These are phyloP conservation scores for Filosporella fistucella DNA, from an alignment of 495 filamentous ascomycete genomes.

Conservation along the genomic window DNA sequence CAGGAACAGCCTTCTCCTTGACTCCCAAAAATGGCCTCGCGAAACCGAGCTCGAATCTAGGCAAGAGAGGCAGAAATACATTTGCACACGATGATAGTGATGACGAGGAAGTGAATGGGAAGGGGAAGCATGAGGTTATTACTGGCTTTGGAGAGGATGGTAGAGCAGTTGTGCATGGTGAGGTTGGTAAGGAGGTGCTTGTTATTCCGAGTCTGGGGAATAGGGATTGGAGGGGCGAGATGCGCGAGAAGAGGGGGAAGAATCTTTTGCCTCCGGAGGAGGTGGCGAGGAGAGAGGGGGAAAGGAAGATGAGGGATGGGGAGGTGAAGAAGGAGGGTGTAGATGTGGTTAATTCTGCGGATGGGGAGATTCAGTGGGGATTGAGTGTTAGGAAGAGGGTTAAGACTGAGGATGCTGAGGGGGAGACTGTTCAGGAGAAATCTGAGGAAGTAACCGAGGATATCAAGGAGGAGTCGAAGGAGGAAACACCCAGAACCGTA, in stretches of 20 bases:
- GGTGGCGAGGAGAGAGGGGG: slow-evolving; percentile 30
- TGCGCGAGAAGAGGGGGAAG: slow-evolving; percentile 30
- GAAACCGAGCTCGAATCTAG: slow-evolving; percentile 10
- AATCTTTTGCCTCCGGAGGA: slow-evolving; percentile 49
- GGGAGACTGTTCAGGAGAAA: slow-evolving; percentile 29
- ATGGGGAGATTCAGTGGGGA: slow-evolving; percentile 21
- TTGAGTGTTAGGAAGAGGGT: slow-evolving; percentile 19
- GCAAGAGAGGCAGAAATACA: slow-evolving; percentile 18
- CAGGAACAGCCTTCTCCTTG: too few relatives aligned
- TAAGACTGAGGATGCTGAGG: slow-evolving; percentile 25
- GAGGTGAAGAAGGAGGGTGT: slow-evolving; percentile 21
- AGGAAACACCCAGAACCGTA: slow-evolving; percentile 37
- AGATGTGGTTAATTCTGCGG: slow-evolving; percentile 30
- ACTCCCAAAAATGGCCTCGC: too few relatives aligned
- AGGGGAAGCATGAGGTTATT: slow-evolving; percentile 28
- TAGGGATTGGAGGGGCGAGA: slow-evolving; percentile 66
- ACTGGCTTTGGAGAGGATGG: slow-evolving; percentile 32
- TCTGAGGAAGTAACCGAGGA: slow-evolving; percentile 5
- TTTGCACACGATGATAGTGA: slow-evolving; percentile 12
- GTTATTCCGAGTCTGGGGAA: slow-evolving; percentile 64
- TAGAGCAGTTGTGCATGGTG: slow-evolving; percentile 22
- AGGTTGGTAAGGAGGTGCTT: slow-evolving; percentile 41
- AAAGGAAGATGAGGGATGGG: slow-evolving; percentile 2
- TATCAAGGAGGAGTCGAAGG: neutral
- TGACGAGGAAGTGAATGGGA: neutral